Base-by-base conservation (phyloP, 208 protist genomes). In the Strigomonas oncopelti region DNA sequence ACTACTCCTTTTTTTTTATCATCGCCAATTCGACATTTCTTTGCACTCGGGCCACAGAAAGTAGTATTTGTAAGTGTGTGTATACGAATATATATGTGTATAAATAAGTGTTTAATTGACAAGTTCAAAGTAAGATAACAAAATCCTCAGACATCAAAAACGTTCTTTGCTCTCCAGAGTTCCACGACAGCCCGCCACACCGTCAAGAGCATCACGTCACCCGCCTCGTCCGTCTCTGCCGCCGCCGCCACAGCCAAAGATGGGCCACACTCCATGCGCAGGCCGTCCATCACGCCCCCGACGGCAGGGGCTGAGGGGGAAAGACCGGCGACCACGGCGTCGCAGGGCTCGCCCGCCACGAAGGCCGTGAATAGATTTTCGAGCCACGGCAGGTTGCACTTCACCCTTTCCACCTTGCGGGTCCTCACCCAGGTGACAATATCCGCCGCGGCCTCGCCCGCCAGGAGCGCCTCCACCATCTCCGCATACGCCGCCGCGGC, bases 91-190 rank as follows among this genome's bases (percentile, higher is more conserved):
- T n/a, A n/a, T n/a, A n/a, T n/a, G n/a, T n/a, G n/a, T n/a, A 38
- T 38, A 38, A 38, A 13, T 38, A 38, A 13, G 34, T 38, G 9
- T 38, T 38, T 38, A 38, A 38, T 38, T 38, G 34, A 38, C 34
- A 38, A 13, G 34, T 38, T 38, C n/a, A n/a, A n/a, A n/a, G 9
- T 3, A 38, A 38, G 34, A 9, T 38, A 9, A 9, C 7, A 38
- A 38, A 38, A 9, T 38, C 3, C 34, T 32, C 14, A 27, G 5
- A 79, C 16, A 25, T 87, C 81, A 70, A 84, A 87, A 5, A 78
- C 78, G 61, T 93, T 93, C 65, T 89, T 88, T 22, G 61, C 36
- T 0, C 77, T 68, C 87, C 87, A 93, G 0, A 72, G 28, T 16
- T 34, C 22, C 29, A 87, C 32, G 25, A 80, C 28, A 9, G 42